These are phyloP conservation scores for Neofusicoccum kwambonambiense DNA, from an alignment of 2,329 filamentous ascomycete genomes.

Conservation along the genomic window DNA sequence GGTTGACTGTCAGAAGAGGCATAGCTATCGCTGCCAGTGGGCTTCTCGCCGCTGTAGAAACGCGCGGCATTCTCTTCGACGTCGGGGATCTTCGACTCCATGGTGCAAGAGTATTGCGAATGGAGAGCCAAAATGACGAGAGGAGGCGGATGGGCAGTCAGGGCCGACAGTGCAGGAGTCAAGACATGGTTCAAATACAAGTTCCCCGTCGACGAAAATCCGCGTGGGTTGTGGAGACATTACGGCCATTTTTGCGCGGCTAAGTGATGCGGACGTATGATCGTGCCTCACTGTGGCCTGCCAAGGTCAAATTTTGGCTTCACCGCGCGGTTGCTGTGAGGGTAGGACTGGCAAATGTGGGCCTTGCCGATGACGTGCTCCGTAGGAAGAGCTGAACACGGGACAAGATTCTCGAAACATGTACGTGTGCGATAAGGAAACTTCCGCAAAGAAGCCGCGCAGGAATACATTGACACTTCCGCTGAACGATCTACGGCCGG, in stretches of 20 bases:
- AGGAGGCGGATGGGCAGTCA: neutral
- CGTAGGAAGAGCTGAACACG: neutral
- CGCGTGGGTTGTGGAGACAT: neutral
- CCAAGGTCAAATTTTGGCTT: neutral
- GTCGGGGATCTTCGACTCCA: conserved; percentile 2
- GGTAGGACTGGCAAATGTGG: conserved; percentile 1
- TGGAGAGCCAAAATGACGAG: neutral
- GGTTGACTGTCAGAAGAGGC: neutral
- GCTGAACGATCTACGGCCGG: neutral
- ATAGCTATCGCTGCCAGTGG: neutral
- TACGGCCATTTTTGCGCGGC: neutral
- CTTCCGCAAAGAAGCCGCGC: neutral
- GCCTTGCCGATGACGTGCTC: conserved; percentile 7
- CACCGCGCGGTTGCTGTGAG: neutral
- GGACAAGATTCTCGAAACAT: neutral
- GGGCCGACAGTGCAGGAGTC: neutral
- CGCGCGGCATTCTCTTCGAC: neutral
- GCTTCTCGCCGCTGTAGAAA: neutral
- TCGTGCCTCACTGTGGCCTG: neutral
- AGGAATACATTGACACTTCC: neutral
- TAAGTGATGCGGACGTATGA: neutral
- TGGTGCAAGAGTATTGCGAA: conserved; percentile 1
- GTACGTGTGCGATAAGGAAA: neutral
- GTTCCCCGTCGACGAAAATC: neutral
- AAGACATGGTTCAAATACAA: conserved; percentile 9